Percentiles rank a stretch among this genome's conserved stretches.
These are phyloP conservation scores for Fusarium bactridioides DNA, from an alignment of 2,329 filamentous ascomycete species.

Conservation along the genomic window DNA sequence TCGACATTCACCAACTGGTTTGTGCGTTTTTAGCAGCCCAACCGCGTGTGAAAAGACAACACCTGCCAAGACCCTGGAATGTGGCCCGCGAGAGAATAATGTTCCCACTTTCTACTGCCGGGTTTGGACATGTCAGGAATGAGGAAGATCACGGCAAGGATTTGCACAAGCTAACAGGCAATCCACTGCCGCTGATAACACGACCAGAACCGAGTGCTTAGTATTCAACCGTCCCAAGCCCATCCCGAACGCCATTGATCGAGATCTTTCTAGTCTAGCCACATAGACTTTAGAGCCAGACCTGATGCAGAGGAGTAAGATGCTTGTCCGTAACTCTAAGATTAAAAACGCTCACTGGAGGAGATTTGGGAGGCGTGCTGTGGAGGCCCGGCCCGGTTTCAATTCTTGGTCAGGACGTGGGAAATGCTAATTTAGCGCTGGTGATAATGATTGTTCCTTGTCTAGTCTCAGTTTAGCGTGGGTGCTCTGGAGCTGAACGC, in stretches of 20 bases:
- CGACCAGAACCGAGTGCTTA: not conserved
- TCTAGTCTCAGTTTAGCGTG: not conserved
- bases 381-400: slow-evolving; percentile 7
- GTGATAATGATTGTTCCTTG: not conserved
- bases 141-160: slow-evolving; percentile 13
- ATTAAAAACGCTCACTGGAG: slow-evolving; percentile 1
- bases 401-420: not conserved
- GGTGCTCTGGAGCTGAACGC: not conserved
- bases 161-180: not conserved
- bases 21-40: not conserved
- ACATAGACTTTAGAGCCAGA: not conserved
- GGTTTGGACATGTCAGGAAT: slow-evolving; percentile 30
- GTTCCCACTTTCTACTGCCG: slow-evolving; percentile 13
- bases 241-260: slow-evolving; percentile 1
- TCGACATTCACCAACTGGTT: not conserved
- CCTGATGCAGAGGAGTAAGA: not conserved
- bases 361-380: not conserved
- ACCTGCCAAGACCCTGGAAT: slow-evolving; percentile 13
- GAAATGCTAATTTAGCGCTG: not conserved
- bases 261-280: not conserved
- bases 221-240: not conserved
- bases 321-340: slow-evolving; percentile 5
- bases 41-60: not conserved
- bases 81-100: not conserved
- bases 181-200: not conserved